A percentile compares a stretch with the other conserved stretches of the same genome.
Evolutionary conservation across 768 basidiomycete species (phyloP).

Genomic region (Tulasnella sp.): DNA sequence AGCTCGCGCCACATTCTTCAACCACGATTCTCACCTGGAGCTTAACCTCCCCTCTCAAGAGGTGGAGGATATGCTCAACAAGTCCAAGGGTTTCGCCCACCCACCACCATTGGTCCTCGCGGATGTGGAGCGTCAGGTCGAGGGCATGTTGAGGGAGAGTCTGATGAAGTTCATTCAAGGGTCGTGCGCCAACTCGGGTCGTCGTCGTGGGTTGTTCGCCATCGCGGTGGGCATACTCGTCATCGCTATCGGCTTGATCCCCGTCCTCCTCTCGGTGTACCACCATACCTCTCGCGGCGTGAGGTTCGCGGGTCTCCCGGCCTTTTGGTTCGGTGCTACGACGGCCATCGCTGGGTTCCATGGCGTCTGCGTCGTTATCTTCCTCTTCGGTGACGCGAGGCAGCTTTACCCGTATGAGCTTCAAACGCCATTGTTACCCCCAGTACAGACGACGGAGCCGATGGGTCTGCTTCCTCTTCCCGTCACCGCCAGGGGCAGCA

Average conservation of each 20-base stretch:
- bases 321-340: slow-evolving; percentile 21
- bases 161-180: slow-evolving; percentile 13
- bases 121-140: slow-evolving; percentile 12
- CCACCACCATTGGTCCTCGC: slow-evolving; percentile 11
- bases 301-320: slow-evolving; percentile 18
- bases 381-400: slow-evolving; percentile 22
- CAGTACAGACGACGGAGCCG: neutral
- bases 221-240: slow-evolving; percentile 16
- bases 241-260: slow-evolving; percentile 18
- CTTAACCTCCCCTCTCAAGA: slow-evolving; percentile 11
- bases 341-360: slow-evolving; percentile 20
- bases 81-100: neutral
- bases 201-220: slow-evolving; percentile 18
- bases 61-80: neutral
- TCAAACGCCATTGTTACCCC: slow-evolving; percentile 33
- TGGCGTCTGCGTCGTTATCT: slow-evolving; percentile 22
- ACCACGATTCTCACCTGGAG: slow-evolving; percentile 4
- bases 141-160: slow-evolving; percentile 16
- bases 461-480: neutral
- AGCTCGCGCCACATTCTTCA: slow-evolving; percentile 14
- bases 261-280: slow-evolving; percentile 17
- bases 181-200: slow-evolving; percentile 18
- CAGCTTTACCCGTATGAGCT: slow-evolving; percentile 22
- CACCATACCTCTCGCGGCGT: neutral
- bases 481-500: slow-evolving; percentile 2